Base-by-base conservation (phyloP, 129 eudicot species). In the Rutidosis leptorrhynchoides region DNA sequence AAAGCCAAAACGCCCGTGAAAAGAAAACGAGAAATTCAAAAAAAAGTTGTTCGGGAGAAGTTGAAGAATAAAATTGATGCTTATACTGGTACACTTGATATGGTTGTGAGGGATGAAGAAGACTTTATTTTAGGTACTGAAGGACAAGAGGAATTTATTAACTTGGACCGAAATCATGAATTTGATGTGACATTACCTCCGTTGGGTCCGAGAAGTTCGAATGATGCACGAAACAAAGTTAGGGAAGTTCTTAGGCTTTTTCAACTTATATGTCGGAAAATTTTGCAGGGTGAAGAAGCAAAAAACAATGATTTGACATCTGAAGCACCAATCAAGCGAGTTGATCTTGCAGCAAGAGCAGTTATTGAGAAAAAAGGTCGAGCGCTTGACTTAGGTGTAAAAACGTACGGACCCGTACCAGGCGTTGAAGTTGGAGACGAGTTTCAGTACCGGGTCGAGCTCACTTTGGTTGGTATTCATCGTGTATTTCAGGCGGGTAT, bases 361-460 rank as follows among this genome's bases (percentile, higher is more conserved):
- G 66, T 72, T 7, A 58, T 93, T 22, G 73, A 76, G 49, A 65
- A 68, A 2, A 64, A 37, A 66, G 87, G 87, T 11, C 83, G 62
- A 78, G 62, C 61, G 57, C 86, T 81, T 7, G 82, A 74, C 53
- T 46, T 72, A 11, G 82, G 77, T 11, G 62, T 69, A 68, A 75
- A 70, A 24, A 33, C 64, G 25, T 27, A 80, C 11, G 98, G 98
- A 7, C 32, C 81, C 5, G 82, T 93, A n/a, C 92, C 96, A 2
- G 98, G 98, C 55, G 83, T 93, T 16, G 95, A 93, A 71, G 83
- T 93, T 17, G 96, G 96, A 1, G 98, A 93, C 17, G 90, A 85
- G 80, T 93, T 93, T 54, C 88, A 82, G 42, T 93, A 73, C 65
- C 78, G 98, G 12, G 90, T 86, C 21, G 96, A 93, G 80, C 96